phyloP scores from a whole-genome alignment of 208 protist genomes.

The Acanthamoeba triangularis region DNA sequence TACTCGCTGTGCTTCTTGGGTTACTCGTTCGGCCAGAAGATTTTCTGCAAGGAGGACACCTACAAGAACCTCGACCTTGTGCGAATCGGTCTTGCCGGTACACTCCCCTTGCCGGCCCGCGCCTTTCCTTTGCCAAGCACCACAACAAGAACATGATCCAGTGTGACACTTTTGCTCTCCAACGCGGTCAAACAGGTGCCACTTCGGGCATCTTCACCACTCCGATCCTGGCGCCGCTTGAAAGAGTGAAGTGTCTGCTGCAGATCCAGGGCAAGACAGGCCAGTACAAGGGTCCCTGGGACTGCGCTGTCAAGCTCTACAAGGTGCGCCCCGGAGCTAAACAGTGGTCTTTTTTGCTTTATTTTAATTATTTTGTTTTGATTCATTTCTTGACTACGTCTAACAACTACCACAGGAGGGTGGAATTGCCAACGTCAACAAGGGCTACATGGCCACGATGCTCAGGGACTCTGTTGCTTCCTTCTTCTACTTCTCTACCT shows the following conservation, averaged over 20 bases:
- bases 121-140: background rate
- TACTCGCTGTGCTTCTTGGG: constrained; percentile 86
- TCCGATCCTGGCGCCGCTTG: constrained; percentile 81
- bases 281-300: constrained; percentile 80
- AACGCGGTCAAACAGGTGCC: constrained; percentile 63
- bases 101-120: background rate
- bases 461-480: constrained; percentile 79
- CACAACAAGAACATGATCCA: background rate
- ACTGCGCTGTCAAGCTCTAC: constrained; percentile 76
- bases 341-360: no score
- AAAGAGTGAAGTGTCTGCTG: constrained; percentile 84
- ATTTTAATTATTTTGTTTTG: no score
- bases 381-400: background rate
- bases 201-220: constrained; percentile 84
- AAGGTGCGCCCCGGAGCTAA: background rate
- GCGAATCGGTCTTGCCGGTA: constrained; percentile 61
- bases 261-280: constrained; percentile 76
- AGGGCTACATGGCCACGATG: constrained; percentile 80
- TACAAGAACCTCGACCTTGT: constrained; percentile 64
- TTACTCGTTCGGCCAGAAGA: constrained; percentile 74
- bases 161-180: background rate
- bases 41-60: constrained; percentile 27
- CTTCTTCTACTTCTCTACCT: constrained; percentile 82
- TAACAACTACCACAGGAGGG: background rate
- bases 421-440: constrained; percentile 79